Evolutionary conservation across 768 basidiomycete species (phyloP).

Genomic region (Paxillus ammoniavirescens): DNA sequence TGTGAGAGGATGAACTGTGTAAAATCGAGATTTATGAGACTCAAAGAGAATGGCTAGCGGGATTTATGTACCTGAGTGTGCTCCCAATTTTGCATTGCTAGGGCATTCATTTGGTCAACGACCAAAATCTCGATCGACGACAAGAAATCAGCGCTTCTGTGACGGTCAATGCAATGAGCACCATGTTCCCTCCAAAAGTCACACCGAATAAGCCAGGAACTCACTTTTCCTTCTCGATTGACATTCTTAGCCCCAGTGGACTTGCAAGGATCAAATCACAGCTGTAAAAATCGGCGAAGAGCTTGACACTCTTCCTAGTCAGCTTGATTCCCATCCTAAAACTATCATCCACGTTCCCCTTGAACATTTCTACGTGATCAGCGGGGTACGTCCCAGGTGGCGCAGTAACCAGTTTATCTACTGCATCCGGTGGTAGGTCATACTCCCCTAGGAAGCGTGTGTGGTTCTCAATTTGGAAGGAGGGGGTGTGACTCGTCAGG

Average conservation of each 20-base stretch:
- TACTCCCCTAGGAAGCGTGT: conserved; percentile 82
- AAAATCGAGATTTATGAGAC: no score
- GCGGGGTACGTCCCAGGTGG: conserved; percentile 75
- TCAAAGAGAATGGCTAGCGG: no score
- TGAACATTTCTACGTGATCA: conserved; percentile 92
- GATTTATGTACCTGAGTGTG: conserved; percentile 72
- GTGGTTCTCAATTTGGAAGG: conserved; percentile 86
- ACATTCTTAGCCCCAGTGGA: conserved; percentile 86
- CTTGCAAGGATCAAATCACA: conserved; percentile 93
- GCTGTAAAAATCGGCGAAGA: conserved; percentile 88
- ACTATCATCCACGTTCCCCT: conserved; percentile 95
- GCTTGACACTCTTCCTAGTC: conserved; percentile 87
- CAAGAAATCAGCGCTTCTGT: conserved; percentile 83
- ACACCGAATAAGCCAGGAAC: conserved; percentile 23
- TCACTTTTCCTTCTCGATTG: conserved; percentile 92
- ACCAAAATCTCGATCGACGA: conserved; percentile 90
- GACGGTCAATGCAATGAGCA: neutral
- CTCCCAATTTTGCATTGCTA: conserved; percentile 99
- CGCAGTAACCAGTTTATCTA: conserved; percentile 77
- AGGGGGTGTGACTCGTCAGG: conserved; percentile 71
- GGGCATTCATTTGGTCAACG: conserved; percentile 89
- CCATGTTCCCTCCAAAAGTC: neutral
- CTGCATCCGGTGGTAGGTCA: conserved; percentile 70
- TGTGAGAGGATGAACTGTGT: conserved; percentile 78
- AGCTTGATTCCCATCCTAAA: conserved; percentile 92